Evolutionary conservation across 495 filamentous ascomycete genomes (phyloP), one percentile per base, ranked within the genome.

Genomic region (Aspergillus egyptiacus): DNA sequence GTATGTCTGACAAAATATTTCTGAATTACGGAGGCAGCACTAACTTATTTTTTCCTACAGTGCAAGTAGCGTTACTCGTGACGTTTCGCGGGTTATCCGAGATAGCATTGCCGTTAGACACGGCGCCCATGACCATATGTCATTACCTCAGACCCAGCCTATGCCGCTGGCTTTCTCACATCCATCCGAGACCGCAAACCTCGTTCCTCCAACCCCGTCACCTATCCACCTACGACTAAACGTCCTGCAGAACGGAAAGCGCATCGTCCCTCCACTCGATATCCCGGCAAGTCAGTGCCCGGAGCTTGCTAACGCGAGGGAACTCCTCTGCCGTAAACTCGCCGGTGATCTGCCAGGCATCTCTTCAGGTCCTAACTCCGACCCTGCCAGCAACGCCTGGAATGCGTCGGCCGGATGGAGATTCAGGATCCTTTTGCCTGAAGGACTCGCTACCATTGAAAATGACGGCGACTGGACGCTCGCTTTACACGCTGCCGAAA

Each of bases 391-490:
- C 13, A 36, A 14, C 15, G 23, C 33, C 24, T 63, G 54, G 50
- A 55, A 47, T 14, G 55, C 53, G 23, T 48, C 44, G 3, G 27
- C 49, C n/a, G 55, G 49, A 17, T 72, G 68, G 69, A 65, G 54
- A 23, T 47, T 73, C 52, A 68, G 64, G 35, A 67, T 64, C 5
- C 69, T 60, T 61, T 53, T 75, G 9, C 69, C 74, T 0, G 57
- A 70, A 34, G 73, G 75, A 3, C 39, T 77, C 24, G 41, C 63
- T 5, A 22, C 52, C 6, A 56, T 76, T 6, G 53, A 65, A 0
- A 65, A 48, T 20, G 69, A 76, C 42, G 68, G 69, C 34, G 68
- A 71, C 15, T 78, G 75, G 76, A 63, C 58, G 2, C 59, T 72
- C 33, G 68, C 69, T 11, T 57, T 76, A 7, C 54, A 67, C 18